These are phyloP conservation scores for Podospora comata DNA, from an alignment of 495 filamentous ascomycete genomes.

Conservation along the genomic window DNA sequence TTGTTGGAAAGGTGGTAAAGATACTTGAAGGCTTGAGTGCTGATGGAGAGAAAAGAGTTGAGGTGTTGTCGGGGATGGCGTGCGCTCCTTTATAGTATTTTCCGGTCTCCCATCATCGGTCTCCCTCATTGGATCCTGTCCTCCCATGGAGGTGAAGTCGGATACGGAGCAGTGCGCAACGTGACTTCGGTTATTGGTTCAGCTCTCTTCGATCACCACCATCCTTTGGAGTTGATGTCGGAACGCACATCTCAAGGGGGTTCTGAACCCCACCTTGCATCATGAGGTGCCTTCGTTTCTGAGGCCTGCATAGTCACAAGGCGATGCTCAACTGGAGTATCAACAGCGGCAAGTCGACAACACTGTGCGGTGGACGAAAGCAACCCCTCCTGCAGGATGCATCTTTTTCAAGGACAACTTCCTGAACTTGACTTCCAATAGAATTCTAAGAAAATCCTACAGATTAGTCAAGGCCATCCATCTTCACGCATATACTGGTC, in stretches of 20 bases:
- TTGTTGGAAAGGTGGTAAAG: not conserved
- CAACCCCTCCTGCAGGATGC: not conserved
- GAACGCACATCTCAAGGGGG: not conserved
- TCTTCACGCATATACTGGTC: not conserved
- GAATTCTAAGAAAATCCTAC: not conserved
- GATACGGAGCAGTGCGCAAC: not conserved
- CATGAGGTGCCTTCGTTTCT: not conserved
- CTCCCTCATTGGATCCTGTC: not conserved
- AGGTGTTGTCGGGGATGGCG: not conserved
- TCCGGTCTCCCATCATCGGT: not conserved
- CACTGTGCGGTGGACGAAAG: not conserved
- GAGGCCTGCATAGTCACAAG: not conserved
- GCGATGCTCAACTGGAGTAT: not conserved
- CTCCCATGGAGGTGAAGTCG: not conserved
- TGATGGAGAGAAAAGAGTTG: not conserved
- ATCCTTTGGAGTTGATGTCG: not conserved
- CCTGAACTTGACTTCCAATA: not conserved
- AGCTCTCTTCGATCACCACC: not conserved
- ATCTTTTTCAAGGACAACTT: not conserved
- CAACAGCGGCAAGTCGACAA: not conserved
- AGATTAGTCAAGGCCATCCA: not conserved
- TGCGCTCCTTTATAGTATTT: not conserved
- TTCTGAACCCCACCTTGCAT: not conserved
- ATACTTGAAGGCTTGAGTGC: not conserved
- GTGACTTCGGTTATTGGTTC: not conserved